Base-by-base conservation (phyloP, 1,284 basidiomycete genomes). In the Cryptococcus sp. region DNA sequence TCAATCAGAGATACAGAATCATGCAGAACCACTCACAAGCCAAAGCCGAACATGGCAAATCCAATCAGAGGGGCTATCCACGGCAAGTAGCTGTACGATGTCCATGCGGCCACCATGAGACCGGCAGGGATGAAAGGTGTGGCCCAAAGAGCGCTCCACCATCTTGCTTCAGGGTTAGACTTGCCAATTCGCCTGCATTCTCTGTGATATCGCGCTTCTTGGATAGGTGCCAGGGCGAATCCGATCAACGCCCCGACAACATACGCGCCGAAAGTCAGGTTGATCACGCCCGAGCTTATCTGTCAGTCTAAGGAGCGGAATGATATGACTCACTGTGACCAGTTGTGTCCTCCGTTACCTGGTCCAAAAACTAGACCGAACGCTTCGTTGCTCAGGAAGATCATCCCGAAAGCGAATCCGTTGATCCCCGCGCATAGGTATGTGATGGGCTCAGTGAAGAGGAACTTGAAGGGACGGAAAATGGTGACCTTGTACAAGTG, bases 51-150 rank as follows among this genome's bases (percentile, higher is more conserved):
- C 52, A 70, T 55, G 17, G 65, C 67, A 47, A 71, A 68, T 17
- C 69, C 69, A 53, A 71, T 68, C 6, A 69, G 19, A 20, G 72
- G 72, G 5, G 71, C 71, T 16, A 74, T 64, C 54, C 60, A 71
- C 10, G 62, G 62, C 20, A 73, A 42, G 19, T 53, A 38, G 25
- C 59, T 50, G 51, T 69, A 71, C 39, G 61, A 66, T 10, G 71
- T 74, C 71, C 71, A 73, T 11, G 72, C 69, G 6, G 69, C 70
- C 46, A 74, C 60, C 59, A 73, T 68, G n/a, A 74, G 55, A 3
- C 72, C 70, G 19, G 70, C 41, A 11, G 72, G 72, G 15, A 71
- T 66, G 49, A 69, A 60, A 8, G 64, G 64, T 15, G 68, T 71
- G 7, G 62, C 71, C 62, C 68, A 66, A 1, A 67, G 52, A 15